Evolutionary conservation across 768 basidiomycete genomes (phyloP).

Genomic region (Trametes meyenii): DNA sequence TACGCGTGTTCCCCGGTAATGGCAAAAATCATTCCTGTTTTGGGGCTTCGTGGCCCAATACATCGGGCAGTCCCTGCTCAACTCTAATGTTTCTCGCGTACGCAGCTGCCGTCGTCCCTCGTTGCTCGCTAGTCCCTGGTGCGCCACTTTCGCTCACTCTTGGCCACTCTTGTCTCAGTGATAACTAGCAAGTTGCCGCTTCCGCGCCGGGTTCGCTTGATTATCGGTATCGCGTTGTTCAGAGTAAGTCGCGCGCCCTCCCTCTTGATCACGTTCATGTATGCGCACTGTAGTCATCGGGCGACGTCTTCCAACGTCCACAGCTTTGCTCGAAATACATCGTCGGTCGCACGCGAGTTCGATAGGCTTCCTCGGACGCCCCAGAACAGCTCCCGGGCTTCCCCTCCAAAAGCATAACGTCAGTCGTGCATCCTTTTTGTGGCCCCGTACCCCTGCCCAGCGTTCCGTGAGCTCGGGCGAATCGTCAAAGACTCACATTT

Average conservation of each 20-base stretch:
- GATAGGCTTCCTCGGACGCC: slow-evolving; percentile 1
- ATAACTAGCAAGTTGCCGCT: slow-evolving; percentile 16
- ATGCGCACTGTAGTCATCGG: background rate
- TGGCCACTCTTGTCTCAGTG: background rate
- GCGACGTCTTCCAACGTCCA: background rate
- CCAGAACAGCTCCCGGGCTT: background rate
- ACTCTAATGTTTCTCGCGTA: slow-evolving; percentile 19
- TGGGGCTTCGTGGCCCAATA: slow-evolving; percentile 6
- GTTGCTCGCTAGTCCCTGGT: slow-evolving; percentile 16
- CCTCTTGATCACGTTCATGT: background rate
- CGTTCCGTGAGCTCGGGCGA: slow-evolving; percentile 10
- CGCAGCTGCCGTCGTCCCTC: slow-evolving; percentile 10
- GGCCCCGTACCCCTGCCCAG: background rate
- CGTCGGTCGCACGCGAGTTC: slow-evolving; percentile 1
- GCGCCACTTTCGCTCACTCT: slow-evolving; percentile 3
- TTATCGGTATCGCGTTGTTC: slow-evolving; percentile 12
- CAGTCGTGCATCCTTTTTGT: background rate
- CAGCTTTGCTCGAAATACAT: background rate
- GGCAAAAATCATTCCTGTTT: background rate
- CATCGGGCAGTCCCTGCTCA: slow-evolving; percentile 9
- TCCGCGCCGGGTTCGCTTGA: slow-evolving; percentile 1
- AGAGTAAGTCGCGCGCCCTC: background rate
- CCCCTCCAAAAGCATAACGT: background rate
- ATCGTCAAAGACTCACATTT: background rate
- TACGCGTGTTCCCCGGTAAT: slow-evolving; percentile 14